A percentile compares a stretch with the other conserved stretches of the same genome.
Conservation (phyloP, 805 yeast species). For the Diddensiella transvaalensis region DNA sequence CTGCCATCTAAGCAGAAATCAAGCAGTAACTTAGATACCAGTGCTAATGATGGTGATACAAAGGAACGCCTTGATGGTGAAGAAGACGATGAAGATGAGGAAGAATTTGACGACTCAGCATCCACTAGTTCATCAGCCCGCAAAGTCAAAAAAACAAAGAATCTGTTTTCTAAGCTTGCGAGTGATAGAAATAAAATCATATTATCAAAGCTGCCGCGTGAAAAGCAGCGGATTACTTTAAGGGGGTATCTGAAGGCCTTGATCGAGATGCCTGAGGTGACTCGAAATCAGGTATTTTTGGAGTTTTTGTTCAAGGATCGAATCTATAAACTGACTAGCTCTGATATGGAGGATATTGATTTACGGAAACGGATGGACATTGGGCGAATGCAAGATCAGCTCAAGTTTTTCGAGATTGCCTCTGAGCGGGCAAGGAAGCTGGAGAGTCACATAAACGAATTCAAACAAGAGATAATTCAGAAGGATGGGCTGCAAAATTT, state of each 20-base stretch:
- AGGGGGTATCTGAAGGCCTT: constrained; percentile 66
- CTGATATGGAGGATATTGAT: constrained; percentile 53
- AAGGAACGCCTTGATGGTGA: not conserved
- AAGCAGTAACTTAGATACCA: constrained; percentile 22
- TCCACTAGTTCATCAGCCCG: constrained; percentile 15
- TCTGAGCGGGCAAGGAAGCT: constrained; percentile 52
- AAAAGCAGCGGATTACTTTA: constrained; percentile 70
- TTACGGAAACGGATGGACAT: constrained; percentile 60
- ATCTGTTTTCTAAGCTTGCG: not conserved
- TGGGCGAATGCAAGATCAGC: constrained; percentile 57
- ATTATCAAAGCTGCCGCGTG: constrained; percentile 50
- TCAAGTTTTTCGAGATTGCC: constrained; percentile 69
- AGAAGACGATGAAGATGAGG: constrained; percentile 1
- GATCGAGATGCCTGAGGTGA: constrained; percentile 50
- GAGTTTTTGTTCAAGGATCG: constrained; percentile 49
- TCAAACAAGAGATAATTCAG: constrained; percentile 52
- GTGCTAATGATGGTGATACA: constrained; percentile 27
- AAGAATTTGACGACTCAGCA: constrained; percentile 9
- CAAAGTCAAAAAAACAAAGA: not conserved
- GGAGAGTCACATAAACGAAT: constrained; percentile 53
- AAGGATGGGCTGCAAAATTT: constrained; percentile 56
- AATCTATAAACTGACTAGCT: constrained; percentile 37
- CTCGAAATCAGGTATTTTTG: constrained; percentile 48
- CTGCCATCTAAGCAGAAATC: constrained; percentile 54
- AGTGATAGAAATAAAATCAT: not conserved